Percentiles rank a stretch among this genome's conserved stretches.
These are phyloP conservation scores for Ustilago xerochloae DNA, from an alignment of 1,284 basidiomycete species.

Conservation along the genomic window DNA sequence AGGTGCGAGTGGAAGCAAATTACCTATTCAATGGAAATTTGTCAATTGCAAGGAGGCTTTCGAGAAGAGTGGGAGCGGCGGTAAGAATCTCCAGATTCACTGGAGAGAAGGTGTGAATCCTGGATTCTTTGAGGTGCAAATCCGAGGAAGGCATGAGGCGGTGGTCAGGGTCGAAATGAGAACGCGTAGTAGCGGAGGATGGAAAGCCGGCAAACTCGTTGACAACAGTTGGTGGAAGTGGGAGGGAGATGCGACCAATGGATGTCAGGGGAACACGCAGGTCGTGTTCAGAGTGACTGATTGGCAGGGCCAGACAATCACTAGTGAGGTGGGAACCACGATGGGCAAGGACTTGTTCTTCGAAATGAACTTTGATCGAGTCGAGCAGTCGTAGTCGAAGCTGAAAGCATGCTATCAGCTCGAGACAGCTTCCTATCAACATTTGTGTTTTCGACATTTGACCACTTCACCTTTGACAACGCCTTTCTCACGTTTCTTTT, in stretches of 20 bases:
- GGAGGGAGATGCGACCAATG: not conserved
- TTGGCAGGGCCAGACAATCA: conserved; percentile 47
- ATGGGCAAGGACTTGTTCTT: conserved; percentile 28
- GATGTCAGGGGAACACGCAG: not conserved
- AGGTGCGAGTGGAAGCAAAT: conserved; percentile 19
- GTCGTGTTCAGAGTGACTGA: conserved; percentile 38
- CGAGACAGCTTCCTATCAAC: not conserved
- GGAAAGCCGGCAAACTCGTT: conserved; percentile 14
- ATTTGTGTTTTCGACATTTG: too few species aligned
- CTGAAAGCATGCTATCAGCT: not conserved
- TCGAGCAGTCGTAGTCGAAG: not conserved
- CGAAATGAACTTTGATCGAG: conserved; percentile 34
- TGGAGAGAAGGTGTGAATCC: conserved; percentile 28
- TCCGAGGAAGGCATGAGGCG: conserved; percentile 32
- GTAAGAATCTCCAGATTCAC: conserved; percentile 26
- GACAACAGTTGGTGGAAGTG: conserved; percentile 38
- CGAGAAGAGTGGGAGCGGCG: conserved; percentile 13
- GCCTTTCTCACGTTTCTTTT: too few species aligned
- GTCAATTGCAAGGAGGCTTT: conserved; percentile 42
- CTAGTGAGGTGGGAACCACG: conserved; percentile 17
- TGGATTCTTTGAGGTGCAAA: conserved; percentile 42
- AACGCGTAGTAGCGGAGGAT: not conserved
- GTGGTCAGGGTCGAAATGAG: conserved; percentile 41
- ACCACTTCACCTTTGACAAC: too few species aligned
- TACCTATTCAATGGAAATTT: conserved; percentile 42